phyloP scores from a whole-genome alignment of 2,329 filamentous ascomycete species.

The Hypoxylon sp. region DNA sequence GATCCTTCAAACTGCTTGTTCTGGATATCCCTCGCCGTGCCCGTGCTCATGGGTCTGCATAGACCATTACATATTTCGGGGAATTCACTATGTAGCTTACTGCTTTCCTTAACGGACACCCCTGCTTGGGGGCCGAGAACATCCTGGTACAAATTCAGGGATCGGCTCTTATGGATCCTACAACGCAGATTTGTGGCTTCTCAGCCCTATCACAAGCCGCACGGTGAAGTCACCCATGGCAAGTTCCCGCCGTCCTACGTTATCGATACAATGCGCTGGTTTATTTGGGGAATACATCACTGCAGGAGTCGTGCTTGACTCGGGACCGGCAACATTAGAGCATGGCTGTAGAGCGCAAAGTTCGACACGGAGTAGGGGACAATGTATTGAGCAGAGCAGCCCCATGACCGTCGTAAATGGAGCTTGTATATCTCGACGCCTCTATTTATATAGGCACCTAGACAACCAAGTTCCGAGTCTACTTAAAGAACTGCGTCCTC shows the following conservation, averaged over 20 bases:
- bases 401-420: conserved; percentile 8
- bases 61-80: conserved; percentile 10
- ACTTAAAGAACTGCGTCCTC: conserved; percentile 20
- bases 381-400: conserved; percentile 9
- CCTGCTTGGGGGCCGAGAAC: conserved; percentile 11
- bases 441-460: not conserved
- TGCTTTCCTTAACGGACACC: not conserved
- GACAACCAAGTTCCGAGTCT: conserved; percentile 19
- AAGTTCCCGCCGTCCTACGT: conserved; percentile 10
- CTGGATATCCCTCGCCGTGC: not conserved
- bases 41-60: not conserved
- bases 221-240: not conserved
- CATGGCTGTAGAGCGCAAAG: conserved; percentile 2
- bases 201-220: conserved; percentile 24
- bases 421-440: not conserved
- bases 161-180: conserved; percentile 20
- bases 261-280: not conserved
- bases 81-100: not conserved
- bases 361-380: conserved; percentile 5
- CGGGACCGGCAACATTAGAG: conserved; percentile 6
- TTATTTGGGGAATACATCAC: conserved; percentile 6
- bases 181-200: conserved; percentile 7
- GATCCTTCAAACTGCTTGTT: conserved; percentile 18
- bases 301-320: conserved; percentile 5
- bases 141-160: not conserved